These are phyloP conservation scores for Viola odorata DNA, from an alignment of 345 rosid species.

Conservation along the genomic window DNA sequence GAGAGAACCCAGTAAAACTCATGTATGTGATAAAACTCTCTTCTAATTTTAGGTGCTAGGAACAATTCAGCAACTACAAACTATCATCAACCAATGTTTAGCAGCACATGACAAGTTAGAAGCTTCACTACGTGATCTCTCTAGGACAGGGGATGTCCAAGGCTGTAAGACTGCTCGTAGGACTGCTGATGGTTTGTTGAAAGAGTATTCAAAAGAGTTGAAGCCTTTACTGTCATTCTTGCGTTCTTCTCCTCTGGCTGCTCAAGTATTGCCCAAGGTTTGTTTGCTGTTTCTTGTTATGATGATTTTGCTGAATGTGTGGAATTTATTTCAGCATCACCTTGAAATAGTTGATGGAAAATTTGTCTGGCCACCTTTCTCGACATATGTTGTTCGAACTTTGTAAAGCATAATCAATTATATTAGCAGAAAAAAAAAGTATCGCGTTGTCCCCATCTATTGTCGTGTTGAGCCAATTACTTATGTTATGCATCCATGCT, in stretches of 20 bases:
- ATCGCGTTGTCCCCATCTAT: not conserved
- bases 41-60: conserved; percentile 58
- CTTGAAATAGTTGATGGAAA: no score
- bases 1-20: not conserved
- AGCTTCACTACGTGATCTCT: conserved; percentile 79
- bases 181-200: conserved; percentile 61
- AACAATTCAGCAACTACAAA: conserved; percentile 56
- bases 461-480: not conserved
- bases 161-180: conserved; percentile 87
- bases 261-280: conserved; percentile 77
- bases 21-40: not conserved
- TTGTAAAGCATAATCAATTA: not conserved
- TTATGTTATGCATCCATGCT: conserved; percentile 1
- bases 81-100: conserved; percentile 58
- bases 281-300: not conserved
- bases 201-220: conserved; percentile 74
- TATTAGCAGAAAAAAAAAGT: not conserved
- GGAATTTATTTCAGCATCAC: not conserved
- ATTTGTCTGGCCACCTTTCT: no score
- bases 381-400: no score
- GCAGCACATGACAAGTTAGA: conserved; percentile 73
- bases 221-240: conserved; percentile 53
- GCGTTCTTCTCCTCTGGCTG: conserved; percentile 65
- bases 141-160: conserved; percentile 88
- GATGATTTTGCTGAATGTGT: not conserved